A percentile compares a stretch with the other conserved stretches of the same genome.
Conservation (phyloP, 192 early-diverging fungal species). For the Backusella macrospora region DNA sequence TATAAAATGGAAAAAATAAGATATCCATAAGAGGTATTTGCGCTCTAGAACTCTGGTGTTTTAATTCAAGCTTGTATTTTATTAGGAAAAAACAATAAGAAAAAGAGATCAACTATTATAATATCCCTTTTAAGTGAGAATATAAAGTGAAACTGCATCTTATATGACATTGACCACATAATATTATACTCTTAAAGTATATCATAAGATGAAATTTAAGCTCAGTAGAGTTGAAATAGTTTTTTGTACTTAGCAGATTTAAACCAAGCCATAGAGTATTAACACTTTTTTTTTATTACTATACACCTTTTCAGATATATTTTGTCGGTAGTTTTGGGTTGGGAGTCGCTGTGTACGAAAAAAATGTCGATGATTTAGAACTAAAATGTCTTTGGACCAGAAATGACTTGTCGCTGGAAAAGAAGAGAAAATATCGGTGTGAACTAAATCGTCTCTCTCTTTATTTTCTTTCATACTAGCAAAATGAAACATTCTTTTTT, state of each 20-base stretch:
- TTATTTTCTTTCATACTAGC: no score
- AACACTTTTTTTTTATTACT: background rate
- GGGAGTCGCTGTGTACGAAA: no score
- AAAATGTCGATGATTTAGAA: no score
- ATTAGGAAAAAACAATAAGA: background rate
- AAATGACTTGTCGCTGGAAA: no score
- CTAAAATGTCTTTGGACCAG: no score
- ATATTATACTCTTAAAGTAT: slow-evolving; percentile 1
- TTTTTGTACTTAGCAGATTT: no score
- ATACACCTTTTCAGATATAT: background rate
- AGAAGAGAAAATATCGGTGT: no score
- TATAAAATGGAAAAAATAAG: slow-evolving; percentile 12
- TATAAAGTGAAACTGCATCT: background rate
- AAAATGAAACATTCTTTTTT: no score
- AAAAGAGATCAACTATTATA: background rate
- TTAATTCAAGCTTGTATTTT: background rate
- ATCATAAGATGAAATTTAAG: background rate
- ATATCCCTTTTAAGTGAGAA: slow-evolving; percentile 1
- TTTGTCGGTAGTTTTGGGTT: no score
- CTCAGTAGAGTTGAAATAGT: background rate
- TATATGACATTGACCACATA: no score
- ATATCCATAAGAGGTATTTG: background rate
- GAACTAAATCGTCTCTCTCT: no score
- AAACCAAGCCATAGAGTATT: no score
- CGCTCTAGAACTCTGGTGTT: background rate